Evolutionary conservation across 2,329 filamentous ascomycete genomes (phyloP), one percentile per base, ranked within the genome.

Genomic region (Huntiella savannae): DNA sequence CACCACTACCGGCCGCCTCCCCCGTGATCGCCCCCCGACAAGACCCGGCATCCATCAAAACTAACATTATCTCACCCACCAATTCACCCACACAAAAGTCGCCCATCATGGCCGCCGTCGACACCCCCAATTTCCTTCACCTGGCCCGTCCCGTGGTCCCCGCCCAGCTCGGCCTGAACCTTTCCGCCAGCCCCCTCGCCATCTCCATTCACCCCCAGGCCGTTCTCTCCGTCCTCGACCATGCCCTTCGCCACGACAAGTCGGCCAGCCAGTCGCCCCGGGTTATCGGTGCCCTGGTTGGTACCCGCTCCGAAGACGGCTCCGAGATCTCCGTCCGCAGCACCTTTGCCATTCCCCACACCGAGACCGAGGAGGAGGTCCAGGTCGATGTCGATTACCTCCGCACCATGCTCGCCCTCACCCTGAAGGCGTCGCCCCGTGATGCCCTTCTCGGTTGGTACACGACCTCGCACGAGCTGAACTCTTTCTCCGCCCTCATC

Each of bases 361-460:
- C 88, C 55, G 91, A 98, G 68, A 94, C 88, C 55, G 46, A 87
- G 62, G 91, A 98, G 65, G 91, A 98, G 66, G 91, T 98, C 58
- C 91, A 98, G 66, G 91, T 98, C 53, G 91, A 98, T 62, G 93
- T 98, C 73, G 91, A 98, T 66, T 98, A 96, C 67, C 91, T 98
- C 69, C 96, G 96, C 75, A 87, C 88, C 64, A 98, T 98, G 91
- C 79, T 96, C 49, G 81, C 83, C 50, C 71, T 98, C 56, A 88
- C 94, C 62, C 77, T 96, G 55, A 88, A 88, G 67, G 88, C 87
- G 49, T 82, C 86, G 63, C 91, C 91, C 43, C 84, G 86, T 64
- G 91, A 98, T 66, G 77, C 86, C 46, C 75, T 98, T 49, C 81
- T 98, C 52, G 91, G 91, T 59, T 98, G 91, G 91, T 98, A 98